Conservation (phyloP, 495 filamentous ascomycete genomes). For the Cryomyces minteri region DNA sequence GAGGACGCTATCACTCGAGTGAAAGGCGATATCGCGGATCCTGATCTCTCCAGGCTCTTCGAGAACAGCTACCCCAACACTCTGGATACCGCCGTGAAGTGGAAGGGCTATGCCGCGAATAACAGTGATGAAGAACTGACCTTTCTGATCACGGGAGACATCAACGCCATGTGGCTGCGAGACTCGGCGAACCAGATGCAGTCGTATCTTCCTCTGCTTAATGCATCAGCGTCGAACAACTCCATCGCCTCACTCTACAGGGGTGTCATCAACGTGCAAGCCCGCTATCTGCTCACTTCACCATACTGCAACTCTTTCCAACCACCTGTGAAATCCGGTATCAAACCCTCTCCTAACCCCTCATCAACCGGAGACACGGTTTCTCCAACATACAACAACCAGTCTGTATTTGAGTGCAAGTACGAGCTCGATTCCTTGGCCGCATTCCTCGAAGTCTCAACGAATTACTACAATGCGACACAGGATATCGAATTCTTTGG, state of each 20-base stretch:
- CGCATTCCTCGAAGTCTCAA: constrained; percentile 41
- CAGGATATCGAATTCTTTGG: constrained; percentile 37
- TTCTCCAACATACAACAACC: constrained; percentile 27
- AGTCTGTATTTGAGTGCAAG: constrained; percentile 43
- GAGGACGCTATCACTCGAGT: constrained; percentile 33
- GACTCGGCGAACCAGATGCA: constrained; percentile 51
- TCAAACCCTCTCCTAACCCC: constrained; percentile 28
- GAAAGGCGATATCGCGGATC: constrained; percentile 33
- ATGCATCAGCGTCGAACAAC: constrained; percentile 27
- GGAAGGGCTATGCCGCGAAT: constrained; percentile 36
- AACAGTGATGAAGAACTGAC: constrained; percentile 42
- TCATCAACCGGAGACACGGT: constrained; percentile 29
- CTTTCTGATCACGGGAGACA: constrained; percentile 46
- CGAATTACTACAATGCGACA: constrained; percentile 37
- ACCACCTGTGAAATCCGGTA: constrained; percentile 33
- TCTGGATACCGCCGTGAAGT: constrained; percentile 47
- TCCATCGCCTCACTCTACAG: constrained; percentile 40
- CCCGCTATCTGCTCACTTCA: constrained; percentile 36
- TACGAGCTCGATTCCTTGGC: constrained; percentile 53
- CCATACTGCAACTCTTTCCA: constrained; percentile 51
- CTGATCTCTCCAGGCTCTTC: constrained; percentile 47
- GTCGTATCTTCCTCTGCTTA: constrained; percentile 38
- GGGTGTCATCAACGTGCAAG: constrained; percentile 48
- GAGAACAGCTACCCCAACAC: constrained; percentile 48
- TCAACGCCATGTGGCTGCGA: constrained; percentile 54